Base-by-base conservation (phyloP, 257 asterid genomes). In the Echium plantagineum region DNA sequence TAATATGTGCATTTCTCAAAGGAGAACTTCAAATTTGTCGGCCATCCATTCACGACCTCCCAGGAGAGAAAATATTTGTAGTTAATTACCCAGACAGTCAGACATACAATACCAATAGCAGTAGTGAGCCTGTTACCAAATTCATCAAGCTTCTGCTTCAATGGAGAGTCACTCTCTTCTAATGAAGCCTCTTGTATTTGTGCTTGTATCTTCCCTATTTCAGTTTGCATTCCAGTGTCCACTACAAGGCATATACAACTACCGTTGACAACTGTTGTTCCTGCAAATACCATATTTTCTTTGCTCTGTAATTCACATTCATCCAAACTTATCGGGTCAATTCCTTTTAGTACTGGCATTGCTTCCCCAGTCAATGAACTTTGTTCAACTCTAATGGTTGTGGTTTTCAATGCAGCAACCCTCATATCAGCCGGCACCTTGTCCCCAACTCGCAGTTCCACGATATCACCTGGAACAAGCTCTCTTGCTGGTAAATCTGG, bases 391-490 rank as follows among this genome's bases (percentile, higher is more conserved):
- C 89, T 64, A n/a, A 82, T 59, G 20, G 90, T 80, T 48, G 83
- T 74, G 35, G 85, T 82, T 66, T 70, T 80, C 57, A 82, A 52
- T 46, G 59, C 55, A 2, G 77, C 77, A 15, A 85, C 81, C 38
- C 94, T 77, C 87, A 82, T 80, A 55, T 85, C 94, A n/a, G 90
- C 85, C 1, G 90, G 90, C 18, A 75, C 82, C 66, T 76, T 85
- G 64, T 85, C 94, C 20, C 94, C 90, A 18, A 73, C 90, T n/a
- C 87, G 76, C 63, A 82, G 60, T 55, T 85, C 87, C 55, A 85
- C 90, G 20, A 85, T 74, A 75, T 85, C 94, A 21, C 94, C 94
- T 0, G 89, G 94, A 55, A 85, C 94, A 68, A 85, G 85, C 71
- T 85, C 90, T 35, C 77, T 67, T 7, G 90, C 84, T 2, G 87